These are phyloP conservation scores for Coemansia sp. DNA, from an alignment of 192 early-diverging fungal species.

Conservation along the genomic window DNA sequence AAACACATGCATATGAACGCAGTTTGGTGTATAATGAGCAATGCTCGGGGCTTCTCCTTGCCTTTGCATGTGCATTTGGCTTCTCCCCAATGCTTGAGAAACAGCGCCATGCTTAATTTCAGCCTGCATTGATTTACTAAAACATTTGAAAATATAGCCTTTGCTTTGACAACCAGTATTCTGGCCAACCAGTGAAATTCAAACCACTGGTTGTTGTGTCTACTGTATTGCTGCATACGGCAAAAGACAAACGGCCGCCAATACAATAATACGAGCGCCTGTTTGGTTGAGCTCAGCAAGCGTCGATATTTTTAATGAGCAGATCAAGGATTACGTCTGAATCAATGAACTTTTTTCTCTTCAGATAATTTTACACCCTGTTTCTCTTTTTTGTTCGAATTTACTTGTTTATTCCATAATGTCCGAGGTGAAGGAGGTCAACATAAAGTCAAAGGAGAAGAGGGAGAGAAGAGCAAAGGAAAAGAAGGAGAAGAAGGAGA, in stretches of 20 bases:
- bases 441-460: neutral
- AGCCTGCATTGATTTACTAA: neutral
- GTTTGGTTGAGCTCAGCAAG: neutral
- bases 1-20: neutral
- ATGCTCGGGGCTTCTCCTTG: neutral
- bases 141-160: neutral
- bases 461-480: neutral
- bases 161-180: no score
- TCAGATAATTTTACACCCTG: neutral
- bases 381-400: neutral
- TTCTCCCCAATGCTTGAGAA: neutral
- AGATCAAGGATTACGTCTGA: neutral
- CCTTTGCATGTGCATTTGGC: neutral
- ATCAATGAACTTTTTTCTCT: neutral
- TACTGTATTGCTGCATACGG: neutral
- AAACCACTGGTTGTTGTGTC: no score
- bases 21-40: neutral
- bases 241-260: neutral
- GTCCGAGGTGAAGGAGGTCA: neutral
- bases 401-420: neutral
- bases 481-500: neutral
- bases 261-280: neutral
- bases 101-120: slow-evolving; percentile 1
- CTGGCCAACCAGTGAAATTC: no score
- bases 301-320: neutral